These are phyloP conservation scores for Truncatella angustata DNA, from an alignment of 2,329 filamentous ascomycete genomes.

Conservation along the genomic window DNA sequence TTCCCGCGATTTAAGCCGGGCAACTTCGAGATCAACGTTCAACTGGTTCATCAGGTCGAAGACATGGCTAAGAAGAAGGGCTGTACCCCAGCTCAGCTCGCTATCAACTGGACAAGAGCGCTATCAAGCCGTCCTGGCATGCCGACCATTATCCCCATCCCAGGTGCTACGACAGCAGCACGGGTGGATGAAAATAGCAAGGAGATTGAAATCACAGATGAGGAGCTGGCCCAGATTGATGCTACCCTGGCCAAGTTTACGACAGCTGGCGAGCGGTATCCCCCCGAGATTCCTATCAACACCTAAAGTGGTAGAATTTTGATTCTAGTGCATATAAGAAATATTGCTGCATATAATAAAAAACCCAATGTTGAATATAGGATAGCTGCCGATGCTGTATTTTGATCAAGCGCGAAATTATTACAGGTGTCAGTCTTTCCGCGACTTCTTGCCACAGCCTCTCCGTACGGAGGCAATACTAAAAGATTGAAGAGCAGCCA, in stretches of 20 bases:
- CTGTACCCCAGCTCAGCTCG: conserved; percentile 49
- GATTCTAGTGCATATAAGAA: no score
- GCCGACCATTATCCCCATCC: conserved; percentile 64
- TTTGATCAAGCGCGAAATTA: no score
- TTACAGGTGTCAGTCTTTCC: no score
- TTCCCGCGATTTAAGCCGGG: conserved; percentile 49
- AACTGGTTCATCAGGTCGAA: conserved; percentile 47
- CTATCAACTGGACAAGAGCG: conserved; percentile 44
- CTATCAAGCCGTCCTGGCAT: conserved; percentile 36
- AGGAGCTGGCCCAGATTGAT: conserved; percentile 52
- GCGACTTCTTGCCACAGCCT: no score
- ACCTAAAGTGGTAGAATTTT: no score
- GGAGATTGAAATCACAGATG: conserved; percentile 44
- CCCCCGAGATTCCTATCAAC: conserved; percentile 24
- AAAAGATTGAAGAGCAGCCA: no score
- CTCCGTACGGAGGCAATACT: no score
- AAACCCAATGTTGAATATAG: no score
- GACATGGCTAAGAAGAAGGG: conserved; percentile 46
- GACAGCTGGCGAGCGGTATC: conserved; percentile 48
- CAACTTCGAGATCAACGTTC: conserved; percentile 51
- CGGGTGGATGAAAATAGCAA: conserved; percentile 61
- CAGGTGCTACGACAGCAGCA: conserved; percentile 56
- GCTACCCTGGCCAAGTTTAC: conserved; percentile 45
- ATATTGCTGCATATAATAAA: no score
- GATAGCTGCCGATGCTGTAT: no score